phyloP scores from a whole-genome alignment of 805 yeast genomes.

The Candida sonorensis region DNA sequence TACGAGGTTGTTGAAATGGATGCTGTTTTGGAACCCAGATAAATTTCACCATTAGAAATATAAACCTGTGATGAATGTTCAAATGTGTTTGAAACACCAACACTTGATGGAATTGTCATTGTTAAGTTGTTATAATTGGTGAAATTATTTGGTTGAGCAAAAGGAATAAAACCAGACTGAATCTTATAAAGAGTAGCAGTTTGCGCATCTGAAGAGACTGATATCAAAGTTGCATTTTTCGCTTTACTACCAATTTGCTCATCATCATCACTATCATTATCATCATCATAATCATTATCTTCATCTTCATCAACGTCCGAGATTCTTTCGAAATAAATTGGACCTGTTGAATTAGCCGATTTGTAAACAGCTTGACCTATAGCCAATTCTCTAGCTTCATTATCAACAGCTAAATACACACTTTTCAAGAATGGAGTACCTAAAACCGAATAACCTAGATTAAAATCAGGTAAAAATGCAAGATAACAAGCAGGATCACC shows the following conservation, averaged over 20 bases:
- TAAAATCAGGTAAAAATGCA: conserved; percentile 40
- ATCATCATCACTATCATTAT: not conserved
- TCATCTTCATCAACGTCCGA: not conserved
- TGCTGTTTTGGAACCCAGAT: conserved; percentile 9
- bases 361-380: conserved; percentile 44
- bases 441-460: conserved; percentile 43
- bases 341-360: not conserved
- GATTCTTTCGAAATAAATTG: too few species aligned
- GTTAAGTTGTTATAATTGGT: conserved; percentile 17
- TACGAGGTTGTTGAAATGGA: not conserved
- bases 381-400: conserved; percentile 49
- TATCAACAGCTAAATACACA: conserved; percentile 57
- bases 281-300: not conserved
- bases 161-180: conserved; percentile 26
- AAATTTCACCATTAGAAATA: conserved; percentile 27
- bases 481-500: conserved; percentile 55
- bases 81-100: conserved; percentile 10
- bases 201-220: not conserved
- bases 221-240: conserved; percentile 1
- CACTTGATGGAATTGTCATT: conserved; percentile 17
- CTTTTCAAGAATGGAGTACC: conserved; percentile 53
- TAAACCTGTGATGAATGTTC: conserved; percentile 10
- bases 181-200: conserved; percentile 14
- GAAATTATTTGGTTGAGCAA: conserved; percentile 21
- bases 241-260: not conserved